Conservation (phyloP, 2,329 filamentous ascomycete species). For the Leptoxyphium fumago region DNA sequence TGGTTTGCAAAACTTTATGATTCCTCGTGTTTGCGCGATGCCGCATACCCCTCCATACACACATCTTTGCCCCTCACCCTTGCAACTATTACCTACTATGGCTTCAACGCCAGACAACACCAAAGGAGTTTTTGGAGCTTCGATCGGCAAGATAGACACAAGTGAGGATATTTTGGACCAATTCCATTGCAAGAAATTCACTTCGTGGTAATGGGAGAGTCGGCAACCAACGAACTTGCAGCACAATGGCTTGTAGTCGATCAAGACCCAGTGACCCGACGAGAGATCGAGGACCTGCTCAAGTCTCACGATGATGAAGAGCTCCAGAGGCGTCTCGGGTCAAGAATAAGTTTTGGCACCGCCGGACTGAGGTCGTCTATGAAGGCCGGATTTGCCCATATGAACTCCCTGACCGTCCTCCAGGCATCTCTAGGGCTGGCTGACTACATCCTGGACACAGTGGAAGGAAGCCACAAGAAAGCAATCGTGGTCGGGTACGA, state of each 20-base stretch:
- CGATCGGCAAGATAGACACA: no score
- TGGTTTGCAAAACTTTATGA: no score
- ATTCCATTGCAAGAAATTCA: no score
- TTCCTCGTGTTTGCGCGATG: no score
- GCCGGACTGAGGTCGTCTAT: conserved; percentile 49
- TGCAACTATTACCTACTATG: no score
- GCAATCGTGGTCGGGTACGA: conserved; percentile 48
- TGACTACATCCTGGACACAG: conserved; percentile 37
- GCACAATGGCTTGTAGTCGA: conserved; percentile 45
- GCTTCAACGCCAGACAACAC: no score
- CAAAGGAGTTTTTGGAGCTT: no score
- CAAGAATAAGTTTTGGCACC: conserved; percentile 47
- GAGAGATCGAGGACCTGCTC: conserved; percentile 40
- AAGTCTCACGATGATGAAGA: conserved; percentile 29
- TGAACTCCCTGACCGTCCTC: conserved; percentile 23
- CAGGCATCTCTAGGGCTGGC: conserved; percentile 51
- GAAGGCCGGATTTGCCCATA: conserved; percentile 46
- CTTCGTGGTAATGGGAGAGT: no score
- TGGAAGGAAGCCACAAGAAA: conserved; percentile 19
- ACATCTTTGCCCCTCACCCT: no score
- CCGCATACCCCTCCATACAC: no score
- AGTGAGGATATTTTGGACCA: no score
- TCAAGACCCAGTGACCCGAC: conserved; percentile 36
- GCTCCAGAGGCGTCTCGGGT: conserved; percentile 37
- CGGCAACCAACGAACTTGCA: conserved; percentile 13